Conservation (phyloP, 1,284 basidiomycete species). For the Agaricales sp. region DNA sequence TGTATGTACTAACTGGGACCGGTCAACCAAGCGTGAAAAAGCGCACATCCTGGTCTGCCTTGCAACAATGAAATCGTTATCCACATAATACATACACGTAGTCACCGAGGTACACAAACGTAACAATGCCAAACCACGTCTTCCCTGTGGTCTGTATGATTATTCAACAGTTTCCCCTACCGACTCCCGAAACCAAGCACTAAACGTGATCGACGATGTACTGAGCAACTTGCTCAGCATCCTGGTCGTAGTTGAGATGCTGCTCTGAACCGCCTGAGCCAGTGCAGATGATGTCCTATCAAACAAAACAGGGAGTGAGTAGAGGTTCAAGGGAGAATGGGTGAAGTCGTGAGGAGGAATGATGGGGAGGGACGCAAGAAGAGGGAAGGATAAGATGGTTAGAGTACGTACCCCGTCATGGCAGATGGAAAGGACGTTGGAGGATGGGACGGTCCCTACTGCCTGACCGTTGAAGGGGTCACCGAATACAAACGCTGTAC, state of each 20-base stretch:
- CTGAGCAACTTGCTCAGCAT: conserved; percentile 6
- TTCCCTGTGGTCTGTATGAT: no score
- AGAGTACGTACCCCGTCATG: not conserved
- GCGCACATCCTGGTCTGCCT: no score
- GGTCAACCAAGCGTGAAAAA: no score
- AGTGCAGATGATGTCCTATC: not conserved
- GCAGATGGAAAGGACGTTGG: not conserved
- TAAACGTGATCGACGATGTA: conserved; percentile 4
- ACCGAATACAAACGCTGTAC: conserved; percentile 21
- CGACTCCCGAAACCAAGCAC: no score
- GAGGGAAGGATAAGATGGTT: not conserved
- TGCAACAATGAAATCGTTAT: no score
- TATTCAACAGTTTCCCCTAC: no score
- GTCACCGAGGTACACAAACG: no score
- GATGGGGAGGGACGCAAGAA: no score
- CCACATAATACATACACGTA: no score
- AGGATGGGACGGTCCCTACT: not conserved
- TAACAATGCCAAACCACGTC: no score
- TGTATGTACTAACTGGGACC: no score
- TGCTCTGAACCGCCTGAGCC: not conserved
- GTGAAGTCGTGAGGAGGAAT: no score
- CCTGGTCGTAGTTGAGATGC: conserved; percentile 5
- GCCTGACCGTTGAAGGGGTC: conserved; percentile 19
- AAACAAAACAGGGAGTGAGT: conserved; percentile 21
- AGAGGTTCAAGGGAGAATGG: conserved; percentile 15